These are phyloP conservation scores for Angomonas deanei DNA, from an alignment of 208 protist species.

Conservation along the genomic window DNA sequence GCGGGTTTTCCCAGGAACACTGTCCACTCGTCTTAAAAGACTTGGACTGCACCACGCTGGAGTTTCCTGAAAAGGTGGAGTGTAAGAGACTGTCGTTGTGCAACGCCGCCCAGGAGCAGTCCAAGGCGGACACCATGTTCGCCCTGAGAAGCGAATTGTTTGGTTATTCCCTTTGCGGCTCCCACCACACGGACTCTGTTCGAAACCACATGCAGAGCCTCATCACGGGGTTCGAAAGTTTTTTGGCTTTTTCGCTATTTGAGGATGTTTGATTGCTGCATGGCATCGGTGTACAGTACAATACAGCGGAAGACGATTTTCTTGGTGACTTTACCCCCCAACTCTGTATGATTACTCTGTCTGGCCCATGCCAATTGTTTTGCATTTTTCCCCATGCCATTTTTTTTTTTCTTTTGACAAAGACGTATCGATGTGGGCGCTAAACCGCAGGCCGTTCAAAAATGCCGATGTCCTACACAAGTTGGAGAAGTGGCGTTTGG, in stretches of 20 bases:
- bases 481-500: not conserved
- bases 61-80: not conserved
- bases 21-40: not conserved
- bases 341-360: not conserved
- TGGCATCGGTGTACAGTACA: not conserved
- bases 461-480: not conserved
- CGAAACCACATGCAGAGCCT: not conserved
- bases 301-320: not conserved
- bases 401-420: not conserved
- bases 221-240: not conserved
- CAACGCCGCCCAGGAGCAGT: not conserved
- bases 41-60: not conserved
- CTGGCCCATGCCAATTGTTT: not conserved
- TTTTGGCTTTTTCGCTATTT: constrained; percentile 1
- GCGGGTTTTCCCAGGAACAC: not conserved
- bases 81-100: not conserved
- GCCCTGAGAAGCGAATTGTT: not conserved
- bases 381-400: not conserved
- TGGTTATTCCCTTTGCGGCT: not conserved
- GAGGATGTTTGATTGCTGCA: not conserved
- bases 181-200: not conserved
- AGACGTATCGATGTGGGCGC: not conserved
- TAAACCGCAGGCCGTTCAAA: not conserved
- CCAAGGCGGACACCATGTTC: constrained; percentile 1
- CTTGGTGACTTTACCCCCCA: not conserved